phyloP scores from a whole-genome alignment of 139 green algal species.

The Penium margaritaceum region DNA sequence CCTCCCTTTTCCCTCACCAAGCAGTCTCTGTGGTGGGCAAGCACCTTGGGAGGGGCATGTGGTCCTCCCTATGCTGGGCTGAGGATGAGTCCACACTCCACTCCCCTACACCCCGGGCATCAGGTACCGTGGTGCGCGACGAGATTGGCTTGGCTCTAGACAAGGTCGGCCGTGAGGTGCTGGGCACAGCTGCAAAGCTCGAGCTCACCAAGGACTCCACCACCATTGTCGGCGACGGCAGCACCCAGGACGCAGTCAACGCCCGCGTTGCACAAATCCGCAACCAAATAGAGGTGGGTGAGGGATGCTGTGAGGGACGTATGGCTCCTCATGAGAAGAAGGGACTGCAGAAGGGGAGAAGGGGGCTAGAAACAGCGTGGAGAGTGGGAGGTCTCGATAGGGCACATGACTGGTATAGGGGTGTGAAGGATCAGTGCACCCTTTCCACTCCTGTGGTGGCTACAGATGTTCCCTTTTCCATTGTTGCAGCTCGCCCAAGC shows the following conservation, averaged over 20 bases:
- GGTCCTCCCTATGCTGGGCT: background rate
- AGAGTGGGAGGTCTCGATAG: no score
- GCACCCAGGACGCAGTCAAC: constrained; percentile 69
- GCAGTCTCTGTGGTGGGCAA: background rate
- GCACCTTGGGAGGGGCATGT: background rate
- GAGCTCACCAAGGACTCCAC: constrained; percentile 81
- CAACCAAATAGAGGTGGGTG: constrained; percentile 64
- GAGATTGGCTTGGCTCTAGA: constrained; percentile 90
- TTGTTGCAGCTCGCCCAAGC: no score
- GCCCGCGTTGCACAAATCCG: constrained; percentile 91
- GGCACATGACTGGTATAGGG: no score
- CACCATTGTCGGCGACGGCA: constrained; percentile 92
- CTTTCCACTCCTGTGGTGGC: no score
- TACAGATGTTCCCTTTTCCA: no score
- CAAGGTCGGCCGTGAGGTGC: constrained; percentile 80
- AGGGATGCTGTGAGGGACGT: no score
- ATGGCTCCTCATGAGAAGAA: no score
- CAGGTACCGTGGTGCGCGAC: constrained; percentile 81
- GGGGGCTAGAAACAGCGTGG: no score
- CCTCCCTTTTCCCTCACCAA: background rate
- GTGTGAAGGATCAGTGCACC: no score
- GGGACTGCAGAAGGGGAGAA: no score
- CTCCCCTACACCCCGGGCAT: background rate
- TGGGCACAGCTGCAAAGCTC: constrained; percentile 86
- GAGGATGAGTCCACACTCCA: background rate